Evolutionary conservation across 257 asterid genomes (phyloP), one percentile per base, ranked within the genome.

Genomic region (Solanum neorickii): DNA sequence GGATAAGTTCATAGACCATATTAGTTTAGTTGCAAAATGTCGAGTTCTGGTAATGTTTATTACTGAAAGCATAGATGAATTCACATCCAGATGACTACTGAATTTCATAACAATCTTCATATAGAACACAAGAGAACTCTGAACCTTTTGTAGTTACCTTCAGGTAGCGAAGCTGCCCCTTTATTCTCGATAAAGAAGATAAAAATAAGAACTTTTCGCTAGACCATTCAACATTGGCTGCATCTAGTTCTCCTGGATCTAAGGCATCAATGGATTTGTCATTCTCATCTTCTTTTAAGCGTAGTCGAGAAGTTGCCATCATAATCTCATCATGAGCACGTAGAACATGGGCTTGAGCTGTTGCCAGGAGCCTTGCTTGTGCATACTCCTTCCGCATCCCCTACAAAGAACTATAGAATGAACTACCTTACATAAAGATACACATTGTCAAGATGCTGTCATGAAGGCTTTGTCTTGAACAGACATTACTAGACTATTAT

Each of bases 121-220:
- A 27, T 16, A 25, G n/a, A 78, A 27, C 42, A 18, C 9, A 9
- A 41, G 84, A 80, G 39, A 49, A 80, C 85, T 49, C 44, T 80
- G 29, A 49, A 80, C 42, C 69, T 80, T 49, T 65, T 46, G 68
- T 86, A 77, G 47, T 84, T 92, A 96, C 99, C 98, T 94, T 94
- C 92, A 97, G 95, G 92, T 94, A 97, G 85, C 99, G 99, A 85
- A 97, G 98, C 90, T 97, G 98, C 86, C 98, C 99, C 91, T 91
- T 95, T 89, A 93, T 89, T 62, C 97, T 98, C 12, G 96, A 91
- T 89, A 97, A 87, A 85, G 93, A 92, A 91, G 94, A 93, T 90
- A 87, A 74, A 21, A 95, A 98, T 42, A 97, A 86, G 90, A 97
- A 94, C 90, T 97, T 97, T 84, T 97, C 99, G 74, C 98, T 91